A percentile compares a stretch with the other conserved stretches of the same genome.
Evolutionary conservation across 345 rosid species (phyloP).

Genomic region (Excoecaria cochinchinensis): DNA sequence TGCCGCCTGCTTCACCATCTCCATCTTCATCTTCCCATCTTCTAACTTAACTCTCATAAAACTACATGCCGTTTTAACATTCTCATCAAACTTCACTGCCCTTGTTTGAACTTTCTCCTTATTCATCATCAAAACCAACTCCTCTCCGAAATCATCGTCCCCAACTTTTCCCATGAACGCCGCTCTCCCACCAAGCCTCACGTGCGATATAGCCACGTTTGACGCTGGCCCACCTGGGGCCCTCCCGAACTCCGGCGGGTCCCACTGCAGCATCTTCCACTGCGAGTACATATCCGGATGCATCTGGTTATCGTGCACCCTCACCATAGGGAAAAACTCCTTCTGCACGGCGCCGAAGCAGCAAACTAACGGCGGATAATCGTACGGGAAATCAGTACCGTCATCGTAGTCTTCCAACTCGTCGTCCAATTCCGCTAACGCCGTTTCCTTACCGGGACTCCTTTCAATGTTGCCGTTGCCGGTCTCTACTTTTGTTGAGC

Average conservation of each 20-base stretch:
- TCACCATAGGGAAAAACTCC: constrained; percentile 81
- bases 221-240: constrained; percentile 88
- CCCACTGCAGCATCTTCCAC: constrained; percentile 97
- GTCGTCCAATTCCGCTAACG: constrained; percentile 16
- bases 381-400: constrained; percentile 67
- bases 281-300: constrained; percentile 83
- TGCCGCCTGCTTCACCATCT: constrained; percentile 64
- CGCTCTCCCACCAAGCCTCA: constrained; percentile 84
- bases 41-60: constrained; percentile 61
- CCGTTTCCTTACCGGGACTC: constrained; percentile 12
- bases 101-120: constrained; percentile 86
- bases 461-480: constrained; percentile 20
- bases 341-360: constrained; percentile 82
- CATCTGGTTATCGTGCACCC: constrained; percentile 73
- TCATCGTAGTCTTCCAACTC: constrained; percentile 62
- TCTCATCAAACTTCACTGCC: constrained; percentile 63
- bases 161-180: constrained; percentile 95
- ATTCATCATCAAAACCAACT: constrained; percentile 75
- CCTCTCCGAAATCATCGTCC: constrained; percentile 63
- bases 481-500: constrained; percentile 22
- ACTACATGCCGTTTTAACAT: constrained; percentile 58
- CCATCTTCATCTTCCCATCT: constrained; percentile 68
- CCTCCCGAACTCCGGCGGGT: constrained; percentile 82
- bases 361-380: constrained; percentile 78
- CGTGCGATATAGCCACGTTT: constrained; percentile 84